A percentile compares a stretch with the other conserved stretches of the same genome.
phyloP scores from a whole-genome alignment of 306 rosid genomes.

The Potentilla sterilis region DNA sequence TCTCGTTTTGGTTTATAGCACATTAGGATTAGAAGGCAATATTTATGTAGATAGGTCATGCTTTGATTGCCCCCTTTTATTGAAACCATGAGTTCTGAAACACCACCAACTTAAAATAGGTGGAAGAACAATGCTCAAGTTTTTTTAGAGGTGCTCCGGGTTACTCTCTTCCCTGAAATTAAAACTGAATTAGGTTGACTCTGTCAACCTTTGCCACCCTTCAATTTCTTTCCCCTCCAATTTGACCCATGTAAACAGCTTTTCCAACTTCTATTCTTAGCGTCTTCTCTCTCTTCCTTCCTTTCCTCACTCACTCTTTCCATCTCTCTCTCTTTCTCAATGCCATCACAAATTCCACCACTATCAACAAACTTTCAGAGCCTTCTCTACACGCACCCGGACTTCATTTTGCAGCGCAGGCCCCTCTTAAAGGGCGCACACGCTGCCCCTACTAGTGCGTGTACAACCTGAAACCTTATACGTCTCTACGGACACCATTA shows the following conservation, averaged over 20 bases:
- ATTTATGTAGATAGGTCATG: neutral
- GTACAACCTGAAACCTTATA: constrained; percentile 31
- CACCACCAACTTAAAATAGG: neutral
- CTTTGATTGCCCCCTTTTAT: neutral
- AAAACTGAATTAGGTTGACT: constrained; percentile 30
- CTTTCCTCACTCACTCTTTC: constrained; percentile 2
- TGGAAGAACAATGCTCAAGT: neutral
- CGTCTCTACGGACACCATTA: constrained; percentile 8
- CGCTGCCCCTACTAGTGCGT: constrained; percentile 38
- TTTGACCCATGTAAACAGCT: constrained; percentile 20
- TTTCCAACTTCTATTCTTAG: constrained; percentile 43
- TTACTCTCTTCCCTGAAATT: constrained; percentile 28
- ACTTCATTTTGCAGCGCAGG: constrained; percentile 25
- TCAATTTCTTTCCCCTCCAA: constrained; percentile 12
- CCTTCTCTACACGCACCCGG: constrained; percentile 17
- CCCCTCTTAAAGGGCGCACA: constrained; percentile 49
- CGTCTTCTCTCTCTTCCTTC: neutral
- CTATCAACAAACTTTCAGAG: constrained; percentile 18
- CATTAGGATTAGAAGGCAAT: neutral
- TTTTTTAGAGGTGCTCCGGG: constrained; percentile 36
- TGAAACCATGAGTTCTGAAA: neutral
- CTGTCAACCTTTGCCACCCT: constrained; percentile 36
- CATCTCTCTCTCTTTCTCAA: constrained; percentile 7
- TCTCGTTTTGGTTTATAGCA: neutral
- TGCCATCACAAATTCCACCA: constrained; percentile 43